Base-by-base conservation (phyloP, 2,329 filamentous ascomycete species). In the Penicillium brevicompactum region DNA sequence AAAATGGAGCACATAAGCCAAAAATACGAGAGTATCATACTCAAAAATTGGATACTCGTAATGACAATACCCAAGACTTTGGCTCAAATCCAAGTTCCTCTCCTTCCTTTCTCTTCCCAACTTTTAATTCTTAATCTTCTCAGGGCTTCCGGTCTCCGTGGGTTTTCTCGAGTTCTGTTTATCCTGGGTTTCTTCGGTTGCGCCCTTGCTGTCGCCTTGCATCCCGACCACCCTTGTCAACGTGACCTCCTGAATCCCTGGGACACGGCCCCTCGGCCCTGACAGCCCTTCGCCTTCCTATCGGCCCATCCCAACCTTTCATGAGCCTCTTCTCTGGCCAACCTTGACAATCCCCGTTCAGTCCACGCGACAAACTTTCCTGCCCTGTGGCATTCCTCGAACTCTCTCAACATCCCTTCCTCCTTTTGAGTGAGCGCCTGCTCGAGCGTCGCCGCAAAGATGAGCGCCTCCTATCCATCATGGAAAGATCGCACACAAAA, bases 401-500 rank as follows among this genome's bases (percentile, higher is more conserved):
- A 49, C 32, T 32, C 32, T 32, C 46, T 46, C 48, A 41, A 16
- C 21, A 14, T 46, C 43, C 48, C 51, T 49, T 47, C 50, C 45
- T 51, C 31, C 44, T 27, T 51, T 55, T 57, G 56, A 56, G 59
- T 58, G 51, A 62, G 54, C 58, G 59, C 59, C 57, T 67, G 59
- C 43, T 44, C 21, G 44, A 51, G 58, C 49, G 37, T 60, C 58
- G 64, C 63, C 58, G 64, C 63, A 55, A 66, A 67, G 51, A 74
- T 75, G 70, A 72, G 68, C 56, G 59, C 70, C 49, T 55, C 65
- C 58, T 69, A 74, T 63, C 68, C 77, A 34, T 76, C 76, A 55
- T 79, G 77, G 77, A 79, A 78, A 70, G 77, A 79, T 67, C 72
- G 74, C 50, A 71, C 73, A 46, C 73, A 76, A 51, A 71, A 71